Evolutionary conservation across 1,284 basidiomycete species (phyloP), one percentile per base, ranked within the genome.

Genomic region (Apiotrichum gamsii): DNA sequence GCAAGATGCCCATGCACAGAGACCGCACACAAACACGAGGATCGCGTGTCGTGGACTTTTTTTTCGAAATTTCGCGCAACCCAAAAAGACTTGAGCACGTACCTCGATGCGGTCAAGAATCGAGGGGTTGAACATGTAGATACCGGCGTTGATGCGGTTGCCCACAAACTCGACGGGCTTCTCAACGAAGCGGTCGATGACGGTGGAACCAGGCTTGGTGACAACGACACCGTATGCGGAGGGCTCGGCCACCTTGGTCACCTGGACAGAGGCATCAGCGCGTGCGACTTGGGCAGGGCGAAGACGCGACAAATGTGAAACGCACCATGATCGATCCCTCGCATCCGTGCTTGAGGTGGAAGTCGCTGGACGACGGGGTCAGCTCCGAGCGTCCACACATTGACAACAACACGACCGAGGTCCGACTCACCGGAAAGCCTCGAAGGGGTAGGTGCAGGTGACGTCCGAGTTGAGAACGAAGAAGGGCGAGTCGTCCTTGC

Each of bases 401-500:
- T 28, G 25, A 31, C 9, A 14, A 28, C 8, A 28, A 11, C 25
- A 11, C 25, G 11, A 28, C 25, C 8, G 25, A 1, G 14, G 10
- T 23, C 10, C 19, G 19, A 53, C 70, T 52, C 43, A 72, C 70
- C 71, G 64, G 63, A 77, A 73, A 18, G 69, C 70, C 59, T 76
- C 75, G 60, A 78, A 77, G 45, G 76, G 76, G 64, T 77, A 78
- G 29, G 71, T 68, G 67, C 76, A 78, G 54, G 74, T 78, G 42
- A 77, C 75, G 55, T 78, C 76, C 32, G 76, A 76, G 72, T 78
- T 78, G 62, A 78, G 71, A 42, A 78, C 76, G 48, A 78, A 78
- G 75, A 78, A 78, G 20, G 76, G 76, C 21, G 74, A 72, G 58
- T 77, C 75, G 58, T 78, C 76, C 63, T 77, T 77, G 60, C 73